Evolutionary conservation across 1,284 basidiomycete species (phyloP), one percentile per base, ranked within the genome.

Genomic region (Boletus semigastroideus): DNA sequence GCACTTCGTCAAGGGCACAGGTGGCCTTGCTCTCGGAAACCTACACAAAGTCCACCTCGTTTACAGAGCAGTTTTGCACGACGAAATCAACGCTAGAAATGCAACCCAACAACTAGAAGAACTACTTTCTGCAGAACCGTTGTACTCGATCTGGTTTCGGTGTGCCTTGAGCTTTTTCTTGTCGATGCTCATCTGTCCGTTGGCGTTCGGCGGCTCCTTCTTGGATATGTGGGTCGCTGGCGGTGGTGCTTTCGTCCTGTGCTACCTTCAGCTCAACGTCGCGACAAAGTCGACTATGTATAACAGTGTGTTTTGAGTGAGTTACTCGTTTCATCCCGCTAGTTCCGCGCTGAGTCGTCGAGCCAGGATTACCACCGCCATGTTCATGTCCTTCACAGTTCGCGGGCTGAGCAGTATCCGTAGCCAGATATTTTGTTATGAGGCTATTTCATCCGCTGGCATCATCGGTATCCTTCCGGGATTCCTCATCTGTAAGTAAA

Each of bases 291-390:
- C 85, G 62, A 77, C 85, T 1, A 74, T 92, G 65, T 93, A 92
- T 66, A 87, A 88, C 30, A 92, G 91, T 62, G 90, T 94, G 42
- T 94, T 94, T n/a, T 57, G 92, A 95, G 91, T 92, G 62, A 68
- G 89, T 52, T n/a, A 44, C 27, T 38, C 20, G 31, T 34, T 44
- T 49, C 44, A 27, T 48, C 45, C 48, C 22, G 8, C 10, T 27
- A 47, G 9, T 44, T 16, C 47, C 31, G 45, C 49, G 42, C 57
- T 69, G 51, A 69, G 51, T 25, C 10, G 22, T 38, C 34, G 25
- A 16, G 34, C 14, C 59, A 92, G 91, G 65, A 92, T 94, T 58
- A 88, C 87, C 0, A 82, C 89, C 11, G 87, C 90, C 0, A 91
- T 92, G 52, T 67, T 90, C 45, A 84, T 92, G 50, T 90, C 91